A percentile compares a stretch with the other conserved stretches of the same genome.
phyloP scores from a whole-genome alignment of 2,329 filamentous ascomycete genomes.

The Trichothecium sympodiale region DNA sequence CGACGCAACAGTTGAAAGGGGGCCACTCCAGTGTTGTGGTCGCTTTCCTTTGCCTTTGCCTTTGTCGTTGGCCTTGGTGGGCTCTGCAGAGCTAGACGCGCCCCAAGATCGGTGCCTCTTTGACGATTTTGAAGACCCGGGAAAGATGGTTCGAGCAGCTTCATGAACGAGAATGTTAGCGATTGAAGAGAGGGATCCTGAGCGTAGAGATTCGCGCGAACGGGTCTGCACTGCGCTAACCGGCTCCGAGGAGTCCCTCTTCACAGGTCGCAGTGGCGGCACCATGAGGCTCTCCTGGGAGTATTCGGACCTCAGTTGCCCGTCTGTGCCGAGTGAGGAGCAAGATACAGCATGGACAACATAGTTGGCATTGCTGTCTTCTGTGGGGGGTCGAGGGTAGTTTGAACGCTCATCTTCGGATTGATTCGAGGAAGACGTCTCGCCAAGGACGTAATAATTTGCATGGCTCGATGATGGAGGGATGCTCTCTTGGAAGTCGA shows the following conservation, averaged over 20 bases:
- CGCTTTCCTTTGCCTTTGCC: too few species aligned
- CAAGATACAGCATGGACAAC: conserved; percentile 36
- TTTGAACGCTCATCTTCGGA: conserved; percentile 18
- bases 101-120: not conserved
- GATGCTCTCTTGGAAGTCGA: conserved; percentile 20
- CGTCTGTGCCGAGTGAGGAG: conserved; percentile 24
- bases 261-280: conserved; percentile 38
- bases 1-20: conserved; percentile 52
- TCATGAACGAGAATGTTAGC: conserved; percentile 3
- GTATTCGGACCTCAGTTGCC: conserved; percentile 29
- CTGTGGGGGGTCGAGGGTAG: conserved; percentile 21
- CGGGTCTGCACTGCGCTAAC: conserved; percentile 36
- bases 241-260: conserved; percentile 35
- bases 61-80: conserved; percentile 15
- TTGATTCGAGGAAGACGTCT: conserved; percentile 35
- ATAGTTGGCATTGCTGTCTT: conserved; percentile 39
- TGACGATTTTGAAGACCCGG: conserved; percentile 3
- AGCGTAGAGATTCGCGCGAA: conserved; percentile 41
- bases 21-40: conserved; percentile 51
- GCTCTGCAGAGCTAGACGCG: conserved; percentile 5
- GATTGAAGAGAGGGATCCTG: conserved; percentile 40
- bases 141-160: conserved; percentile 2
- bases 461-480: conserved; percentile 29
- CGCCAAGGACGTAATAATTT: conserved; percentile 41
- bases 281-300: conserved; percentile 52